Percentiles rank a stretch among this genome's conserved stretches.
Conservation (phyloP, 768 basidiomycete genomes). For the Leucosporidium yakuticum region DNA sequence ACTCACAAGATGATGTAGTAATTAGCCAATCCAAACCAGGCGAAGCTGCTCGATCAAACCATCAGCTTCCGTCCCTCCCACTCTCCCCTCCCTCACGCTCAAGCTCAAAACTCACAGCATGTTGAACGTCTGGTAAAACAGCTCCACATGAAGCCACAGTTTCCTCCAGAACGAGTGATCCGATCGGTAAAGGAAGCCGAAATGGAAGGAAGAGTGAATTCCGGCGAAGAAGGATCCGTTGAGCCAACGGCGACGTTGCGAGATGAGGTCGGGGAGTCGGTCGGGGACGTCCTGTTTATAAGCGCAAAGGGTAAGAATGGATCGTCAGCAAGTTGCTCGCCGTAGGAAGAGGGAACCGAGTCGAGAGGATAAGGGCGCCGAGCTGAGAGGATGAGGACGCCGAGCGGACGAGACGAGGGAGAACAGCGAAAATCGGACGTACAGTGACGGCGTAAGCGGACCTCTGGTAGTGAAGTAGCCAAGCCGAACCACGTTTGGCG, state of each 20-base stretch:
- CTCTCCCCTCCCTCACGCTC: not conserved
- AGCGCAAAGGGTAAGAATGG: not conserved
- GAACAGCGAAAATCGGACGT: slow-evolving; percentile 27
- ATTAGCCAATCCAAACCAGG: slow-evolving; percentile 31
- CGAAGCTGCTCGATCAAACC: not conserved
- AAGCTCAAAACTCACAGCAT: slow-evolving; percentile 48
- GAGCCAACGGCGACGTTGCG: slow-evolving; percentile 49
- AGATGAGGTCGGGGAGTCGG: slow-evolving; percentile 39
- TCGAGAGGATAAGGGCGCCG: too few relatives aligned
- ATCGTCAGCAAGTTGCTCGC: not conserved
- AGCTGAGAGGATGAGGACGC: too few relatives aligned
- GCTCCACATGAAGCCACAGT: slow-evolving; percentile 90
- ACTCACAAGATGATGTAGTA: slow-evolving; percentile 41
- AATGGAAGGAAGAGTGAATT: slow-evolving; percentile 72
- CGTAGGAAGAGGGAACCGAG: not conserved
- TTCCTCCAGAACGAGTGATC: slow-evolving; percentile 76
- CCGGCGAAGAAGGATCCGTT: slow-evolving; percentile 97
- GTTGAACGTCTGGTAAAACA: slow-evolving; percentile 84
- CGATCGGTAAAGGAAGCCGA: slow-evolving; percentile 89
- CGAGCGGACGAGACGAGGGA: too few relatives aligned
- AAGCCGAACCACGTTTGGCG: slow-evolving; percentile 80
- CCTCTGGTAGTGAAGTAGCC: slow-evolving; percentile 95
- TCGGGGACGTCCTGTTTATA: slow-evolving; percentile 12
- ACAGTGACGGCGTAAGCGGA: slow-evolving; percentile 77
- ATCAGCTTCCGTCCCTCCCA: not conserved